Evolutionary conservation across 805 yeast species (phyloP).

Genomic region (Starmerella vaccinii): DNA sequence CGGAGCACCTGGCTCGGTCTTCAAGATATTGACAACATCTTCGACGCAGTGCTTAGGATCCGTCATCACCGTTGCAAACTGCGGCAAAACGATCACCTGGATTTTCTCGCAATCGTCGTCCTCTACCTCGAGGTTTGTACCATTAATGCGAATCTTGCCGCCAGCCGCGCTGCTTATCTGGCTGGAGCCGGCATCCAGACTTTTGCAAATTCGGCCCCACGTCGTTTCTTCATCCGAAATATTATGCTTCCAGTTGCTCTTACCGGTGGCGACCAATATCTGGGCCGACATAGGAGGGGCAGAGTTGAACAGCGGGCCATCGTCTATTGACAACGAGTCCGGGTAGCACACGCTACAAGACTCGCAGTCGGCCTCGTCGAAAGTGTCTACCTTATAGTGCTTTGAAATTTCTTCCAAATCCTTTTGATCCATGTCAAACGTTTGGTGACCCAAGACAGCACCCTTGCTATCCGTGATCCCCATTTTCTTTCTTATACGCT

Average conservation of each 20-base stretch:
- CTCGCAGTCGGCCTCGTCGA: slow-evolving; percentile 20
- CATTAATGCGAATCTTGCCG: slow-evolving; percentile 24
- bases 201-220: slow-evolving; percentile 30
- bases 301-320: slow-evolving; percentile 51
- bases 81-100: slow-evolving; percentile 23
- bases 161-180: slow-evolving; percentile 18
- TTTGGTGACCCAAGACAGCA: background rate
- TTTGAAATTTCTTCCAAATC: slow-evolving; percentile 13
- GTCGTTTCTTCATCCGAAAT: slow-evolving; percentile 37
- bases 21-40: slow-evolving; percentile 19
- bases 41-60: slow-evolving; percentile 25
- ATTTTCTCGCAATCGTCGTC: slow-evolving; percentile 15
- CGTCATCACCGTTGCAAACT: slow-evolving; percentile 30
- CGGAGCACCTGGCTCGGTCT: slow-evolving; percentile 14
- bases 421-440: background rate
- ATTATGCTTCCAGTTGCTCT: slow-evolving; percentile 73
- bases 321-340: slow-evolving; percentile 39
- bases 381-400: slow-evolving; percentile 15
- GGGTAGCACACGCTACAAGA: slow-evolving; percentile 22
- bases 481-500: background rate
- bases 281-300: slow-evolving; percentile 63
- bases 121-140: slow-evolving; percentile 25
- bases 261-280: slow-evolving; percentile 72
- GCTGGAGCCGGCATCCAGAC: slow-evolving; percentile 28
- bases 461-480: background rate